Evolutionary conservation across 192 early-diverging fungal species (phyloP).

Genomic region (Coemansia sp.): DNA sequence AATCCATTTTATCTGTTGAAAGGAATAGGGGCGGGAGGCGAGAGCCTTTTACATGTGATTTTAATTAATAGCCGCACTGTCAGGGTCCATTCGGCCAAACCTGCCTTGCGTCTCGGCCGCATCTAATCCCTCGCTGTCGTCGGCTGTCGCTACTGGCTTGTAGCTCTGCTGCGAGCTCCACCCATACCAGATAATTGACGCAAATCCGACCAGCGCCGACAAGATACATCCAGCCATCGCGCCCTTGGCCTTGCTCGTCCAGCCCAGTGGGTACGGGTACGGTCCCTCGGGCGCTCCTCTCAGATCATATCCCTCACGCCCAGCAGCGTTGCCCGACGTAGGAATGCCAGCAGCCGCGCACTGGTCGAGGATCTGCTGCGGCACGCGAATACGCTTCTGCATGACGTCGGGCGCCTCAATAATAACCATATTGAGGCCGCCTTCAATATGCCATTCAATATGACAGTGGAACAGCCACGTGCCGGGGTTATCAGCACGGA

Average conservation of each 20-base stretch:
- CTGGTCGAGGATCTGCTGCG: slow-evolving; percentile 62
- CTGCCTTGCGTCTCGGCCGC: neutral
- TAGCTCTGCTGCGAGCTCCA: slow-evolving; percentile 42
- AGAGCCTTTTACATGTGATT: neutral
- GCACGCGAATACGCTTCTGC: slow-evolving; percentile 58
- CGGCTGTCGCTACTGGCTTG: slow-evolving; percentile 9
- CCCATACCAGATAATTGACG: slow-evolving; percentile 75
- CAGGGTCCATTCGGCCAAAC: no score
- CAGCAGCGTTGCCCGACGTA: slow-evolving; percentile 73
- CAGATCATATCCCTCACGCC: slow-evolving; percentile 69
- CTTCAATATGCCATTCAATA: slow-evolving; percentile 61
- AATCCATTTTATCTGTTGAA: neutral
- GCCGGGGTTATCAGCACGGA: slow-evolving; percentile 81
- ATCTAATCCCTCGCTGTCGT: neutral
- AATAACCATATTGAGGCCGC: slow-evolving; percentile 71
- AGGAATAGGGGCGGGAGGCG: neutral
- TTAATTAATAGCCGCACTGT: neutral
- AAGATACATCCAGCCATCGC: slow-evolving; percentile 74
- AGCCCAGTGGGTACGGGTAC: slow-evolving; percentile 57
- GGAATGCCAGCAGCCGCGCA: slow-evolving; percentile 65
- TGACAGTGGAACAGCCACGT: slow-evolving; percentile 90
- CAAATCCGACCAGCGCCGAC: slow-evolving; percentile 73
- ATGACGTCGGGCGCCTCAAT: slow-evolving; percentile 74
- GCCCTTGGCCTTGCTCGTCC: slow-evolving; percentile 70
- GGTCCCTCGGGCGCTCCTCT: slow-evolving; percentile 60